Base-by-base conservation (phyloP, 352 stramenopile species). In the Phytophthora cajani region DNA sequence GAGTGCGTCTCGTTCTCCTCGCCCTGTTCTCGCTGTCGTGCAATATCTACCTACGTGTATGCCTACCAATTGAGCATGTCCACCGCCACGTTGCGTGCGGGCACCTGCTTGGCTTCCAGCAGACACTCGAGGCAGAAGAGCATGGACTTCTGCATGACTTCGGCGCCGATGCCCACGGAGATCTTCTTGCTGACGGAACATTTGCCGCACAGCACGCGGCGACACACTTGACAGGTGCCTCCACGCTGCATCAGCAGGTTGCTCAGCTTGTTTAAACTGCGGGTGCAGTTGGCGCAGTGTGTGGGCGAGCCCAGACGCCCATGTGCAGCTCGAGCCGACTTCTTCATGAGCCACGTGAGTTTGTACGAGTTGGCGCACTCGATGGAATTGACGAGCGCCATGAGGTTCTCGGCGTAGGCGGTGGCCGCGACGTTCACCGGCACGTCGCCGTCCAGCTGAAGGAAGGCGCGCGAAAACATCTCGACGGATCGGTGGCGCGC, bases 161-260 rank as follows among this genome's bases (percentile, higher is more conserved):
- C 68, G 4, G 62, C 55, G 1, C 66, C 72, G 8, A 77, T 68
- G 1, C 55, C 60, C 21, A 77, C 25, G n/a, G 62, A 71, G 7
- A 82, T 75, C 36, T 75, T 79, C 72, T 75, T 79, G 60, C 52
- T 76, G 14, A 82, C 69, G 0, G 63, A 79, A 58, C 75, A 82
- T 25, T 74, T 77, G 2, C 72, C 60, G 30, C 75, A 81, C 1
- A 81, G 36, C 14, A 75, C 71, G 17, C 54, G 66, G 30, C 74
- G 74, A 19, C 74, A 81, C 11, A 74, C 65, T 19, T 78, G 66
- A n/a, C 74, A 81, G 8, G 70, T 63, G 1, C 58, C 71, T 14
- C 63, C 58, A 4, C 70, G 63, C 11, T 73, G 70, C 1, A 76
- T 16, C 7, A 81, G 56, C 7, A 74, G 36, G 3, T 68, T 78